These are phyloP conservation scores for Ustilago shanxiensis DNA, from an alignment of 1,284 basidiomycete species.

Conservation along the genomic window DNA sequence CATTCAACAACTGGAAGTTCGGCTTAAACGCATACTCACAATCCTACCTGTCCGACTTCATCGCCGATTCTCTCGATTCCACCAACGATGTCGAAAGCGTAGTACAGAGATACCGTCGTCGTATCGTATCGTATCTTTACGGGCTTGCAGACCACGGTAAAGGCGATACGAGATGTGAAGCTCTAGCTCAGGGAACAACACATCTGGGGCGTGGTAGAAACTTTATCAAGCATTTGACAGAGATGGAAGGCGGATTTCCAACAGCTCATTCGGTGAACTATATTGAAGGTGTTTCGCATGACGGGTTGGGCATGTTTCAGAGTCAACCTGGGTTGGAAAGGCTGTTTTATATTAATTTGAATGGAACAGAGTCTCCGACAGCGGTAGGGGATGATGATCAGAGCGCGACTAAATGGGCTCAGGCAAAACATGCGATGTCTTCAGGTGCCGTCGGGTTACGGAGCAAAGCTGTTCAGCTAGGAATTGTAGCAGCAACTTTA, in stretches of 20 bases:
- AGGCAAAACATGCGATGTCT: conserved; percentile 5
- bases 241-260: conserved; percentile 40
- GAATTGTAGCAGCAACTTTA: neutral
- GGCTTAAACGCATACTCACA: conserved; percentile 42
- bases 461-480: neutral
- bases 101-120: conserved; percentile 33
- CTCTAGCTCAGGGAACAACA: conserved; percentile 41
- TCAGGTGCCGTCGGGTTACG: neutral
- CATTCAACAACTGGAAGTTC: conserved; percentile 58
- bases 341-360: conserved; percentile 53
- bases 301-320: conserved; percentile 50
- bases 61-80: conserved; percentile 42
- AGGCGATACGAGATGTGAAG: conserved; percentile 52
- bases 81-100: conserved; percentile 50
- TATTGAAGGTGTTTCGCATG: conserved; percentile 41
- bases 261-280: conserved; percentile 48
- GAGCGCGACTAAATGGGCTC: conserved; percentile 19
- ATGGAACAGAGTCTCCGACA: conserved; percentile 47
- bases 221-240: conserved; percentile 38
- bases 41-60: conserved; percentile 51
- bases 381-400: conserved; percentile 51
- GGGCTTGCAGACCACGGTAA: conserved; percentile 44
- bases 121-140: conserved; percentile 51
- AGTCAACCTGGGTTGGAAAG: conserved; percentile 48
- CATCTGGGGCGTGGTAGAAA: conserved; percentile 51